These are phyloP conservation scores for Cryphonectria japonica DNA, from an alignment of 2,329 filamentous ascomycete species.

Conservation along the genomic window DNA sequence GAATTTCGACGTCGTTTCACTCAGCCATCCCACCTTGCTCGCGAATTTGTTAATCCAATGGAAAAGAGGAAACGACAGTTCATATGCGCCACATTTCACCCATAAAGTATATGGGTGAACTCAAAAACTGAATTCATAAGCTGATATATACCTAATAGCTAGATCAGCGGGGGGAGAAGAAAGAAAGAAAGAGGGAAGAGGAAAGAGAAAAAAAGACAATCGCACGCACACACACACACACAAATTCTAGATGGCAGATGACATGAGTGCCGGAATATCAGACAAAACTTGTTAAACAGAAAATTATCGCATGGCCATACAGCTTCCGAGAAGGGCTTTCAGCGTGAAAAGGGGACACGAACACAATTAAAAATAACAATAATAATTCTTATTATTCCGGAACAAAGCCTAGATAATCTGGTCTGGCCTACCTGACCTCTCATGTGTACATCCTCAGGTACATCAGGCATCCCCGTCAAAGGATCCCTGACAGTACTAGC, in stretches of 20 bases:
- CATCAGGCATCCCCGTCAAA: background rate
- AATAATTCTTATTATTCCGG: background rate
- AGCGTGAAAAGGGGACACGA: background rate
- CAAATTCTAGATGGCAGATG: background rate
- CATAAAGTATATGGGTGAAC: background rate
- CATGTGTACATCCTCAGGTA: background rate
- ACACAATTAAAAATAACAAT: background rate
- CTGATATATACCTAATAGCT: background rate
- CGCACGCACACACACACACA: too few species aligned
- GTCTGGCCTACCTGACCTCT: background rate
- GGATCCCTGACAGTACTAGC: slow-evolving; percentile 5
- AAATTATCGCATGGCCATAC: background rate
- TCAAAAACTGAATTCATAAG: background rate
- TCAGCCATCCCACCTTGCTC: background rate
- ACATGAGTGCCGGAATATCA: background rate
- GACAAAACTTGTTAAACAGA: background rate
- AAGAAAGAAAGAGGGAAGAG: too few species aligned
- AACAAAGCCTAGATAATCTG: background rate
- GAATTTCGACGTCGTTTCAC: background rate
- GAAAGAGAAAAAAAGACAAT: too few species aligned
- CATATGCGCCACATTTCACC: background rate
- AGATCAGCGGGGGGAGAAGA: too few species aligned
- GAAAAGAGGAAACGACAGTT: too few species aligned
- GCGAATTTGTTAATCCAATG: background rate
- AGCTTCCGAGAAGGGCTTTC: background rate